phyloP scores from a whole-genome alignment of 495 filamentous ascomycete genomes.

The Bacidia gigantensis region DNA sequence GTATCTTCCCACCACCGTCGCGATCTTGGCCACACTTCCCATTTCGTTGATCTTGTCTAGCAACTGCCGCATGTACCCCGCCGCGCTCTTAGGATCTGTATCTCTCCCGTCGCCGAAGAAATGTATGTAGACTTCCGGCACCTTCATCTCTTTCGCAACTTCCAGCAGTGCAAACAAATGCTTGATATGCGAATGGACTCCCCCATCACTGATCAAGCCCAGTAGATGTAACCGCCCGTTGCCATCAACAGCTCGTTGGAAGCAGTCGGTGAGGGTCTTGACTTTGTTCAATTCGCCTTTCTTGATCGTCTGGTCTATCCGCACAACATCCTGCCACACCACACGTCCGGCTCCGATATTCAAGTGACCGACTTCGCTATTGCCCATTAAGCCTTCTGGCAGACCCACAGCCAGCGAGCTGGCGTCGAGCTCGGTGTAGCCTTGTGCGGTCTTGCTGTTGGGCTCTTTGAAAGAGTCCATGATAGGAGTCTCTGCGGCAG shows the following conservation, averaged over 20 bases:
- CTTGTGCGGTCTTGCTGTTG: constrained; percentile 53
- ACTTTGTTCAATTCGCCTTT: constrained; percentile 69
- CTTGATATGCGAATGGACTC: constrained; percentile 90
- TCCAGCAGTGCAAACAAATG: constrained; percentile 77
- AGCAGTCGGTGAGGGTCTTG: constrained; percentile 59
- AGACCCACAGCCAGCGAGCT: constrained; percentile 92
- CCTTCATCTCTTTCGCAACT: constrained; percentile 73
- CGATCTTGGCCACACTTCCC: constrained; percentile 63
- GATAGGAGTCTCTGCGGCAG: constrained; percentile 76
- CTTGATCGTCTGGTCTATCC: constrained; percentile 92
- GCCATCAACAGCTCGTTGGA: constrained; percentile 69
- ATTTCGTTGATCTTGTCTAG: constrained; percentile 66
- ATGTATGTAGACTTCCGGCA: constrained; percentile 91
- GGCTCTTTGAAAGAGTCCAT: constrained; percentile 64
- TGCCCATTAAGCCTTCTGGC: constrained; percentile 95
- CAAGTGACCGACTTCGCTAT: constrained; percentile 94
- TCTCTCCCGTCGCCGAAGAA: constrained; percentile 98
- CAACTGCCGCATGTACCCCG: constrained; percentile 73
- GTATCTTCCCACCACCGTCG: constrained; percentile 91
- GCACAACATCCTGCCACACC: constrained; percentile 98
- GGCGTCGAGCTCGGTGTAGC: constrained; percentile 80
- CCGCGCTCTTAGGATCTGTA: constrained; percentile 86
- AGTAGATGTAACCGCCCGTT: constrained; percentile 87
- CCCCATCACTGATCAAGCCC: constrained; percentile 84
- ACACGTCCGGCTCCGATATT: constrained; percentile 97